Evolutionary conservation across 2,329 filamentous ascomycete genomes (phyloP), one percentile per base, ranked within the genome.

Genomic region (Colletotrichum chrysophilum): DNA sequence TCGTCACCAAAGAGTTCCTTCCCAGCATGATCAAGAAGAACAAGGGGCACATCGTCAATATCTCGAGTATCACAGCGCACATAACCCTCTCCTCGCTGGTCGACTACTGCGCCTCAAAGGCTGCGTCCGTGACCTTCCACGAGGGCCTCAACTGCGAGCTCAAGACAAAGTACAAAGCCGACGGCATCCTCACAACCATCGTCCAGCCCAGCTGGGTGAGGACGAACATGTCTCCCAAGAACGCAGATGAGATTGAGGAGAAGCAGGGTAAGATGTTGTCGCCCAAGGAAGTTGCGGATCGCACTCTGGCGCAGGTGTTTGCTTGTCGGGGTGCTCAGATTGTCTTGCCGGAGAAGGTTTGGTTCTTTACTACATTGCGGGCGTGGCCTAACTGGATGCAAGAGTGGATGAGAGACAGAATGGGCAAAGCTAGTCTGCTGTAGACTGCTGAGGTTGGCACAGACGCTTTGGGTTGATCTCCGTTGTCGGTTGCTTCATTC

Each of bases 41-140:
- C 82, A 91, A 93, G 82, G 91, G 91, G 30, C 91, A 92, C 85
- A 81, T 93, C 55, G 88, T 93, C 52, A 93, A 90, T 1, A 86
- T 93, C 36, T 89, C 91, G 14, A 89, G 87, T 14, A 83, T 90
- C 52, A 90, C 91, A 0, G 89, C 87, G 28, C 91, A 89, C 79
- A 77, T 89, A 8, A 83, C 87, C 4, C 86, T 88, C 1, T 87
- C 90, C 3, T 86, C 85, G 56, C 88, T 92, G 83, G 88, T 90
- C n/a, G 90, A 92, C 79, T 93, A 93, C 81, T 85, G 85, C 1
- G 85, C 88, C 2, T 88, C 86, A 71, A 93, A 93, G 83, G 86
- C 90, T 3, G 91, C 89, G 0, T 88, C 89, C 0, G 80, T 93
- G 7, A 83, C 88, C 4, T 91, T 93, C 82, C 90, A 93, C 78